Evolutionary conservation across 2,329 filamentous ascomycete species (phyloP), one percentile per base, ranked within the genome.

Genomic region (Ophidiomyces ophidiicola): DNA sequence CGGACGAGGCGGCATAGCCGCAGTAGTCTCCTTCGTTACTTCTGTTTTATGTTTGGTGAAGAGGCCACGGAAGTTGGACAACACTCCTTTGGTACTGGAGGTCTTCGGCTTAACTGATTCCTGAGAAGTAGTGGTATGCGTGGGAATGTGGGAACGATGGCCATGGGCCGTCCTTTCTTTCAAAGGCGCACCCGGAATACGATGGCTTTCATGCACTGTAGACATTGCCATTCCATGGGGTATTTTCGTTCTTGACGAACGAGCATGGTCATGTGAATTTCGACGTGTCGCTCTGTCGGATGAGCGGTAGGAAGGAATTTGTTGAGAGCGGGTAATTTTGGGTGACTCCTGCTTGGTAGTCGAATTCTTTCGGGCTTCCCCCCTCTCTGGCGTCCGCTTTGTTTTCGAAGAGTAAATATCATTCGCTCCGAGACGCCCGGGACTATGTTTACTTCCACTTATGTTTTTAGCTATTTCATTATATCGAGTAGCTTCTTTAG

Each of bases 21-120:
- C 6, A n/a, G 21, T 23, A 15, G 19, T 36, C 30, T 34, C 38
- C n/a, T 43, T 42, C 2, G 30, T 8, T 1, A 31, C 12, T 8
- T 45, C 44, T 6, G 18, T 15, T 25, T 47, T 48, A 24, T 45
- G 38, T 18, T 48, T 48, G 4, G 34, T 40, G 31, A 48, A 48
- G 17, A 48, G 38, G 2, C 46, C 46, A 10, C 45, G 45, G 32
- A 48, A 47, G 36, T 48, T 48, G 2, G 43, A 46, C 18, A 48
- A 33, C 3, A 48, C 45, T 2, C 45, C 39, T 24, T 42, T 40
- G 3, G 39, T 37, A 10, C 36, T 20, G 3, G 44, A 43, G 14
- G 10, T 15, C 20, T 39, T 47, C 26, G 21, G 8, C 23, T 36
- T 42, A 10, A 25, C 20, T 11, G 32, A 19, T 11, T 34, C 38